Base-by-base conservation (phyloP, 2,329 filamentous ascomycete genomes). In the Colletotrichum camelliae region DNA sequence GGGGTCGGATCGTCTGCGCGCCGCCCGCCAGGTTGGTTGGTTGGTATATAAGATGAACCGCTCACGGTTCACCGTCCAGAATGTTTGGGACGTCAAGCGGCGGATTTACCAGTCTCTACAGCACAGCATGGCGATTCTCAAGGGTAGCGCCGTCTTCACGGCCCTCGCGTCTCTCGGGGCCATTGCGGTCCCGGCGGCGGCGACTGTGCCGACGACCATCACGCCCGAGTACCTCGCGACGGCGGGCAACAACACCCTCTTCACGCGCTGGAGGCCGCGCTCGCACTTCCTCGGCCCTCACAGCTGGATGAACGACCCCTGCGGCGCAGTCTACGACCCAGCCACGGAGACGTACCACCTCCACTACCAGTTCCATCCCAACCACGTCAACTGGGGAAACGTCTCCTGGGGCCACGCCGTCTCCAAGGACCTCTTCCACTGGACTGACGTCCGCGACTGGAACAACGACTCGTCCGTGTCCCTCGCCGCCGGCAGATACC, bases 371-470 rank as follows among this genome's bases (percentile, higher is more conserved):
- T 92, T 88, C 85, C 83, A 83, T 60, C 77, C 77, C 15, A 77
- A 75, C 68, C 87, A 80, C 3, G 82, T 84, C 9, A 86, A 89
- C 1, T 89, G 82, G 85, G 91, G 91, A 2, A 91, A 92, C 75
- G 89, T 93, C 79, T 91, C 93, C 78, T 94, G 92, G 92, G 92
- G 92, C 12, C 92, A 94, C 79, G 91, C 91, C 4, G 93, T 91
- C 2, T 91, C 89, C 37, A 79, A 83, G 16, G 92, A 94, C 78
- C 83, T 94, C 2, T 93, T 92, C 79, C 89, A 90, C 74, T 94
- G 92, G 92, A 77, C 71, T 16, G 77, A 78, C 18, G 70, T 77
- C 21, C 55, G 58, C 16, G 74, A 71, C 29, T 77, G 76, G 76
- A 39, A 58, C 27, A 76, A 77, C 58, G 76, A 77, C 70, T 70